Base-by-base conservation (phyloP, 345 rosid species). In the Salix arbutifolia region DNA sequence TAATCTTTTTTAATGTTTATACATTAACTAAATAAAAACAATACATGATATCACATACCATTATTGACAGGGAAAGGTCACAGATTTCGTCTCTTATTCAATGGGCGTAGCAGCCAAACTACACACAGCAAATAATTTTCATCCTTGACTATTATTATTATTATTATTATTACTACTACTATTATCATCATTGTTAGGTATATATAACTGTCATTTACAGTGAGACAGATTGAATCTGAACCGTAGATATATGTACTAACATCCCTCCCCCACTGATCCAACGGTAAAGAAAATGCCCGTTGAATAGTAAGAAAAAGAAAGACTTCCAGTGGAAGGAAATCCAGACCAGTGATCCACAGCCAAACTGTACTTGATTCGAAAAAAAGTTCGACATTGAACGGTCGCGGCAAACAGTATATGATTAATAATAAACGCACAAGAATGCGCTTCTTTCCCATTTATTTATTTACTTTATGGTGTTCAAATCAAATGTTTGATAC, bases 361-460 rank as follows among this genome's bases (percentile, higher is more conserved):
- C 26, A 21, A 9, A 9, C 11, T 9, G 62, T 56, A 9, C 62
- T n/a, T n/a, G 23, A 0, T 25, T n/a, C 31, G 44, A 0, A 17
- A 71, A 62, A 37, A 48, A 13, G 67, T 35, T 78, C 48, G 60
- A 21, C 72, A 19, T 19, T 65, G 9, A 31, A 67, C 38, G 3
- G 19, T 72, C 76, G 62, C 71, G 80, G 80, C 40, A 61, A 69
- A 67, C 77, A 42, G 67, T 69, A 46, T 68, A n/a, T n/a, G 23
- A n/a, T 56, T 8, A 56, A 56, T 23, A n/a, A 67, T 42, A 69
- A 26, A 6, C 11, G 2, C 42, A 53, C 26, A 61, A 28, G 12
- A 33, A 70, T 14, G 74, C 33, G 16, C 50, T 21, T 48, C 42
- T 35, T 46, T 31, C 3, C 9, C 6, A 33, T n/a, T 53, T 18